Conservation (phyloP, 2,329 filamentous ascomycete species). For the Phyllosticta paracitricarpa region DNA sequence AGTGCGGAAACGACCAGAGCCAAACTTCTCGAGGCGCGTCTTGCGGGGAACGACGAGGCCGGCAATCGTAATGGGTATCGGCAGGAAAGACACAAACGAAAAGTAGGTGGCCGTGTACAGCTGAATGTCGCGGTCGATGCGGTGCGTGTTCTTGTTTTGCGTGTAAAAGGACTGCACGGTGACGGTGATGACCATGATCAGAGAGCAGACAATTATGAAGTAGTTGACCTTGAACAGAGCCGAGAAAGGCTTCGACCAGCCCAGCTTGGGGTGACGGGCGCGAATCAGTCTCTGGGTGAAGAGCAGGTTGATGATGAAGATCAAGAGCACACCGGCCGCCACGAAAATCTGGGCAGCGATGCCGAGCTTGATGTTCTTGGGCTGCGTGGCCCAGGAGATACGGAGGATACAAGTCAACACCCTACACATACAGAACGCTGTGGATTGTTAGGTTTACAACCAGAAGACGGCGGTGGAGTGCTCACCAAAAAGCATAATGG, state of each 20-base stretch:
- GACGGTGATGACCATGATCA: conserved; percentile 57
- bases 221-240: conserved; percentile 49
- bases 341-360: conserved; percentile 59
- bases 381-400: conserved; percentile 22
- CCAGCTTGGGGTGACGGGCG: conserved; percentile 58
- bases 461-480: neutral
- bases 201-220: conserved; percentile 45
- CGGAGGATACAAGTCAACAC: conserved; percentile 31
- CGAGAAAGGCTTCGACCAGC: conserved; percentile 52
- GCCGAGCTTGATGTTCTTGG: conserved; percentile 36
- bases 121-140: conserved; percentile 52
- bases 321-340: conserved; percentile 60
- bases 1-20: conserved; percentile 53
- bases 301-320: conserved; percentile 70
- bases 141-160: conserved; percentile 39
- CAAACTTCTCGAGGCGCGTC: conserved; percentile 47
- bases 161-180: conserved; percentile 61
- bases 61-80: conserved; percentile 46
- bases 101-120: conserved; percentile 53
- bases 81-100: conserved; percentile 56
- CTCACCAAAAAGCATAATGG: conserved; percentile 29
- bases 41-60: conserved; percentile 38
- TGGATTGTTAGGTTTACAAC: neutral
- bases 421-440: conserved; percentile 36
- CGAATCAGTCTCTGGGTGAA: conserved; percentile 67